Base-by-base conservation (phyloP, 1,139 yeast species). In the Debaryomyces fabryi region DNA sequence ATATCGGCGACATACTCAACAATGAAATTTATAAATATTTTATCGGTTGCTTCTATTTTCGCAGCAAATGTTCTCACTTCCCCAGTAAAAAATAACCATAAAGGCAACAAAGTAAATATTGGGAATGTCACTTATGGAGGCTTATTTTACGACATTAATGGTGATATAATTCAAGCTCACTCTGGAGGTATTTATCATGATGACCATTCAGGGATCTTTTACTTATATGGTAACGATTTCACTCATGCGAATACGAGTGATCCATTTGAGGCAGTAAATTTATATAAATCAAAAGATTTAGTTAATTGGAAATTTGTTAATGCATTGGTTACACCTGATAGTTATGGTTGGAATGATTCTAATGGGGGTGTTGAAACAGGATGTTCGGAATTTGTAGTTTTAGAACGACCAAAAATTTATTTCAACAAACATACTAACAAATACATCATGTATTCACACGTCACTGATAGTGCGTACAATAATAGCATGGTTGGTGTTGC, bases 401-500 rank as follows among this genome's bases (percentile, higher is more conserved):
- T 34, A n/a, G 38, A 34, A 34, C 38, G 21, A 9, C 38, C 38
- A 16, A 34, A 34, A 15, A 34, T 34, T n/a, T 34, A 18, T 21
- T 34, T 18, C 38, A 34, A 34, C 38, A 21, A 34, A 21, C 21
- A 34, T 12, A 34, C 38, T 2, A 13, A 34, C 8, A 34, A 34
- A 21, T 34, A 34, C 21, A 5, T 34, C 9, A 34, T 18, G 38
- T 34, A 34, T 21, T 18, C 24, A 10, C 38, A 34, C 21, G 38
- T 34, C n/a, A 34, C 38, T 34, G 38, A 34, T 16, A 12, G 24
- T 18, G 38, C 12, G 7, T 34, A 34, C 16, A 16, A 16, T 18
- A 34, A 34, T 34, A 15, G 10, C 13, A 34, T 34, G 38, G n/a
- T 34, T 34, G 38, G 33, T n/a, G 41, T 38, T 24, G 41, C 41